Conservation (phyloP, 139 green algal genomes). For the Zygnema cylindricum region DNA sequence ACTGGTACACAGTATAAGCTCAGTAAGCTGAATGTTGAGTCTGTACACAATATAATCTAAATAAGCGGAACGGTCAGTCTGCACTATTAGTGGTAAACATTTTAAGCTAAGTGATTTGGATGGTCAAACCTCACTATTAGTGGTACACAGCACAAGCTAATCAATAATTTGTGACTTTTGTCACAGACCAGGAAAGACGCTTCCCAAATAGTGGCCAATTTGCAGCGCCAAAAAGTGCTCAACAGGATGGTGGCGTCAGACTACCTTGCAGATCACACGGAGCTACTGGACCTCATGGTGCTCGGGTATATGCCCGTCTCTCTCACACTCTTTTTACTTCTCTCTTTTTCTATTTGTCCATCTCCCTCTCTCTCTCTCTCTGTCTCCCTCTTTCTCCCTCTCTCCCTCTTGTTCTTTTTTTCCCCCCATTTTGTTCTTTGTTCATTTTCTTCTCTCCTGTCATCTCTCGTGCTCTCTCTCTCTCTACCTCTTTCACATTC, state of each 20-base stretch:
- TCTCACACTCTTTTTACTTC: not conserved
- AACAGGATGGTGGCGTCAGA: conserved; percentile 1
- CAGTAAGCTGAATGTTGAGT: not conserved
- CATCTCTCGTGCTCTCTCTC: too few species aligned
- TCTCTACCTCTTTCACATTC: too few species aligned
- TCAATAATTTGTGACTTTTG: not conserved
- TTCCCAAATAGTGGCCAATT: conserved; percentile 19
- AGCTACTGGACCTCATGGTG: conserved; percentile 19
- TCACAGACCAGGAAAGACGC: conserved; percentile 10
- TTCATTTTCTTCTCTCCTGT: too few species aligned
- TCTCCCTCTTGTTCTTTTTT: too few species aligned
- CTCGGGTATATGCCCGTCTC: too few species aligned
- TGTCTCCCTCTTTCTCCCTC: too few species aligned
- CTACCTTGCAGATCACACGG: not conserved
- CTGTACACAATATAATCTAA: not conserved
- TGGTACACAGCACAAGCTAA: not conserved
- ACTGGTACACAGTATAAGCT: not conserved
- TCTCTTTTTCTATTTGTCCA: too few species aligned
- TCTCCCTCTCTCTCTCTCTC: too few species aligned
- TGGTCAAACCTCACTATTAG: not conserved
- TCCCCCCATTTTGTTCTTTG: not conserved
- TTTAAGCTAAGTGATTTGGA: not conserved
- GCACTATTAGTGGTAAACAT: not conserved
- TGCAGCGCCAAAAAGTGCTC: conserved; percentile 28
- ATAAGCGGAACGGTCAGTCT: not conserved